Base-by-base conservation (phyloP, 305 asterid genomes). In the Fraxinus sp. region DNA sequence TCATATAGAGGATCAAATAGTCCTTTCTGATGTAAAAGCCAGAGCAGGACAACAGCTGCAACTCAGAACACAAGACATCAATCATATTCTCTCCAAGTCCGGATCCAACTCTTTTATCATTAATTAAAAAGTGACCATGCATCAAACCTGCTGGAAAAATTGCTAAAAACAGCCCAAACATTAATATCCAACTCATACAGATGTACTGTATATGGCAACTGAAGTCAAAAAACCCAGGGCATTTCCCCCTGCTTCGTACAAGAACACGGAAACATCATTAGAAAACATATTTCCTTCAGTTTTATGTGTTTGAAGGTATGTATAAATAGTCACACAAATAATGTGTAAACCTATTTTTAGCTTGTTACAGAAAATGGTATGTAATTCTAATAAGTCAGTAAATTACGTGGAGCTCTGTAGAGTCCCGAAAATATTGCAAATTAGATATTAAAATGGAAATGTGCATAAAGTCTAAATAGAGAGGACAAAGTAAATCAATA, bases 1-100 rank as follows among this genome's bases (percentile, higher is more conserved):
- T 95, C 98, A 71, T 94, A 92, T 46, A 94, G 79, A 62, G 97
- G 97, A 89, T 92, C 98, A 59, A 94, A 95, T 74, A 95, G 79
- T 52, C 98, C 98, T 81, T 92, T 91, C 80, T 92, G 89, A 83
- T 95, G 98, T 74, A 94, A 85, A 88, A 94, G 97, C 97, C 97
- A 95, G 16, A 95, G 85, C 28, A 94, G 88, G 78, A 94, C 90
- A 52, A 89, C 28, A 77, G 90, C 98, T 95, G 93, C 87, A 88
- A 76, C 41, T 78, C 89, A 87, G 10, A 82, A 39, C 20, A 75
- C 7, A 55, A 39, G 76, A 82, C 52, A 55, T 80, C 75, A 62
- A 81, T 77, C 71, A 64, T 18, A 35, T 81, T 35, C 28, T 52
- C 78, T 77, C 28, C 22, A 74, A 74, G 74, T 11, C 5, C 14